Conservation (phyloP, 805 yeast genomes). For the Lipomyces chichibuensis region DNA sequence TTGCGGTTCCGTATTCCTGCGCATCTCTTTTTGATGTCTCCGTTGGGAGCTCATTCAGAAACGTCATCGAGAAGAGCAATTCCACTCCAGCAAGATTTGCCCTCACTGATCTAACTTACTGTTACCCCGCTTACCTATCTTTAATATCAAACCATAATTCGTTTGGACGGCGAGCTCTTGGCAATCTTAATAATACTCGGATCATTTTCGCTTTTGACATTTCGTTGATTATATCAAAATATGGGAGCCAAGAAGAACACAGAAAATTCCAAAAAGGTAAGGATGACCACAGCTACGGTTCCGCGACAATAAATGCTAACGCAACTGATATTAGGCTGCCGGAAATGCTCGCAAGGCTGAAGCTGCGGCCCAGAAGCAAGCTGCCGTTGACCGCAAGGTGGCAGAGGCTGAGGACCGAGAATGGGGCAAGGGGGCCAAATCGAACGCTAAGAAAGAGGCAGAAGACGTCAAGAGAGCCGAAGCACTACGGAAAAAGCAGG, state of each 20-base stretch:
- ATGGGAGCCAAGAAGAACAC: constrained; percentile 34
- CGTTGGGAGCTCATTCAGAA: not conserved
- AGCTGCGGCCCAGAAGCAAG: constrained; percentile 59
- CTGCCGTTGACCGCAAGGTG: constrained; percentile 52
- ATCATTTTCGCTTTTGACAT: not conserved
- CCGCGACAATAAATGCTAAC: not conserved
- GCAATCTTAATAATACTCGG: not conserved
- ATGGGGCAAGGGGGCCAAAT: constrained; percentile 76
- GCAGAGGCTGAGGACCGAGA: constrained; percentile 61
- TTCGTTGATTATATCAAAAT: not conserved
- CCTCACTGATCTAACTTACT: not conserved
- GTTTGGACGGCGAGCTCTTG: not conserved
- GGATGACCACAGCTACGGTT: too few species aligned
- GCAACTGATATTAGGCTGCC: constrained; percentile 33
- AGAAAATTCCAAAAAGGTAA: constrained; percentile 36
- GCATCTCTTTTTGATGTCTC: too few species aligned
- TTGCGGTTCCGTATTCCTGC: not conserved
- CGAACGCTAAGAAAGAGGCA: constrained; percentile 65
- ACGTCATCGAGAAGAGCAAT: not conserved
- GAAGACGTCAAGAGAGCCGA: constrained; percentile 72
- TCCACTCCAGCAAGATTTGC: not conserved
- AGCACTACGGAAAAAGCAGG: constrained; percentile 79
- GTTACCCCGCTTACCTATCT: not conserved
- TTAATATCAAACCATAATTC: not conserved
- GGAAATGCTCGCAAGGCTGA: constrained; percentile 56